Base-by-base conservation (phyloP, 2,329 filamentous ascomycete genomes). In the Metarhizium guizhouense region DNA sequence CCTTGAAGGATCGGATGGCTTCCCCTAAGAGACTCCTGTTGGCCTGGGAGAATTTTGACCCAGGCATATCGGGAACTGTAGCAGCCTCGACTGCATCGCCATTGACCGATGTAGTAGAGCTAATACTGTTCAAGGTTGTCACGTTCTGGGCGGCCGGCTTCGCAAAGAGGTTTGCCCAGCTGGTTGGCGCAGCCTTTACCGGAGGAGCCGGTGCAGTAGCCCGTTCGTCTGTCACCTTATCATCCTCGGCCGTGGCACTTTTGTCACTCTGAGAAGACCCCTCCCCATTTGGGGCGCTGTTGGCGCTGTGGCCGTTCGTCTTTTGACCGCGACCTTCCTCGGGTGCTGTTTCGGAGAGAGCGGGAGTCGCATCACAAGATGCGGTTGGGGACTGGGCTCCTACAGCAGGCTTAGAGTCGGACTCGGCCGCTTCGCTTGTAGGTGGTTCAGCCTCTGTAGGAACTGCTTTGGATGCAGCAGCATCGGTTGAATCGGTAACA, bases 1-100 rank as follows among this genome's bases (percentile, higher is more conserved):
- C 84, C 54, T 81, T 82, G 69, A 92, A 94, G 32, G 83, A 81
- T 52, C 80, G 80, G 53, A 99, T 78, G 40, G 89, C 88, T 62
- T 96, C 89, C 3, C 84, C 86, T 53, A 95, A 75, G 18, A 88
- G 86, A 68, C 67, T 84, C 29, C 70, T 67, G 55, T 75, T 78
- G 20, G 73, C 65, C 62, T 76, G 76, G 7, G 72, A 61, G 57
- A 79, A 76, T n/a, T 68, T 64, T 16, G 68, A 59, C 7, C 62
- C 60, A 43, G 67, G 59, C 42, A 60, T 64, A 25, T 62, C 54
- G 18, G 43, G 38, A 13, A 50, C 47, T 29, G 51, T 13, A 49
- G 57, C 40, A 42, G 51, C 54, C 6, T 62, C 60, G 13, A 63
- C 49, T 13, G 58, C 59, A 32, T 58, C 58, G 8, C 64, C 67